Conservation (phyloP, 148 eudicot genomes). For the Oxyria digyna region DNA sequence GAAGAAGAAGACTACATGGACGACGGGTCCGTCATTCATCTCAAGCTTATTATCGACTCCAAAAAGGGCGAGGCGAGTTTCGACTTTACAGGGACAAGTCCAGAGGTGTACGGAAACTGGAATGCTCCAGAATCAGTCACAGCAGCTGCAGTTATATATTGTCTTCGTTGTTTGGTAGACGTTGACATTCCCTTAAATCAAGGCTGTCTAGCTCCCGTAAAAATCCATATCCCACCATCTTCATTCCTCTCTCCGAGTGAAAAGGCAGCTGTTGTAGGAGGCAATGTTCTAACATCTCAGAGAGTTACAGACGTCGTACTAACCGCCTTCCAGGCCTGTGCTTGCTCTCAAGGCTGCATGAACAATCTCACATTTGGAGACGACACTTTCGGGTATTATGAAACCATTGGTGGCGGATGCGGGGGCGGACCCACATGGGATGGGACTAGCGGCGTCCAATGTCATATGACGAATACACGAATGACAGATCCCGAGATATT, state of each 20-base stretch:
- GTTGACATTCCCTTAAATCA: constrained; percentile 94
- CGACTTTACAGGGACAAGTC: constrained; percentile 82
- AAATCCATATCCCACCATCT: constrained; percentile 62
- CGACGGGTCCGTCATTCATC: constrained; percentile 77
- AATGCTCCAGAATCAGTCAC: constrained; percentile 96
- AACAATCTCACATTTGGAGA: constrained; percentile 94
- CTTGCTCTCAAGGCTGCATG: constrained; percentile 99
- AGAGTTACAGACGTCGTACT: constrained; percentile 90
- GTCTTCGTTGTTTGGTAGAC: constrained; percentile 81
- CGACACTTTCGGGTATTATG: constrained; percentile 80
- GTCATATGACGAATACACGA: constrained; percentile 96
- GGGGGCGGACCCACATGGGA: constrained; percentile 94
- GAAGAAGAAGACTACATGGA: constrained; percentile 99
- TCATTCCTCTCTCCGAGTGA: constrained; percentile 96
- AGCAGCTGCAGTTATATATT: constrained; percentile 89
- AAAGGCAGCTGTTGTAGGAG: constrained; percentile 95
- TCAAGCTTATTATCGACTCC: constrained; percentile 68
- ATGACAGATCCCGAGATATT: constrained; percentile 98
- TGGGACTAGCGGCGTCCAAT: constrained; percentile 91
- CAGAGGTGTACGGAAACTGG: constrained; percentile 97
- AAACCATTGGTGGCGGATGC: constrained; percentile 94
- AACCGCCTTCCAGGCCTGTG: constrained; percentile 94
- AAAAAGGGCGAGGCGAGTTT: constrained; percentile 68
- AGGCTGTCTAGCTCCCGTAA: constrained; percentile 93
- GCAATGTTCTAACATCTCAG: constrained; percentile 94